Base-by-base conservation (phyloP, 768 basidiomycete species). In the Punctularia strigosozonata region DNA sequence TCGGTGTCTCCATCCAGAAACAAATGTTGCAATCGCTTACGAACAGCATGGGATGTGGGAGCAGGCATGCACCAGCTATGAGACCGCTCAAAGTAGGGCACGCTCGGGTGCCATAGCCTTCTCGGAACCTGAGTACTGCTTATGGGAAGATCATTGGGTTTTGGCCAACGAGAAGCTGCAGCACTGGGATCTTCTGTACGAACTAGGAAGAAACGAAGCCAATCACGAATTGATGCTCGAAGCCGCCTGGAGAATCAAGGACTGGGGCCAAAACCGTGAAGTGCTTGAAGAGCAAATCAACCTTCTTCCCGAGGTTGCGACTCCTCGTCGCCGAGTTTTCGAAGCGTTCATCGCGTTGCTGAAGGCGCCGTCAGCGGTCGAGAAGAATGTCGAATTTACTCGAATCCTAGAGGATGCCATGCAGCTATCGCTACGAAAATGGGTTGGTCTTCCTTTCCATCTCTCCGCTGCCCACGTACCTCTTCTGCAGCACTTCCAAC, bases 141-240 rank as follows among this genome's bases (percentile, higher is more conserved):
- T 99, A 15, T 99, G 95, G 95, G 95, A 99, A 51, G 95, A 99
- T 55, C 95, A 99, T 56, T 99, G 95, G 94, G 85, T 99, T 43
- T 63, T 92, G 6, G 73, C 91, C 1, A 82, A 90, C 1, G 88
- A 94, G 62, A 99, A 99, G 58, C 66, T 99, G 14, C 95, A 98
- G 54, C 86, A 95, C 45, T 99, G 95, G 95, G 95, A 99, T 43
- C 75, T 84, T 17, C 69, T 99, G 4, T 76, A 85, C 45, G 95
- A 99, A 38, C 73, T 99, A 15, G 90, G 89, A 1, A 78, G 79
- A 47, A 75, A 68, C 40, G 94, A 98, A 58, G 77, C 75, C 20
- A 95, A 98, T 51, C 77, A 88, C 41, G 95, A 99, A 52, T 63
- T 99, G 30, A 68, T 88, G 53, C 68, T 99, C 28, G 95, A 99